These are phyloP conservation scores for Hansenula sp. DNA, from an alignment of 1,139 yeast species.

Conservation along the genomic window DNA sequence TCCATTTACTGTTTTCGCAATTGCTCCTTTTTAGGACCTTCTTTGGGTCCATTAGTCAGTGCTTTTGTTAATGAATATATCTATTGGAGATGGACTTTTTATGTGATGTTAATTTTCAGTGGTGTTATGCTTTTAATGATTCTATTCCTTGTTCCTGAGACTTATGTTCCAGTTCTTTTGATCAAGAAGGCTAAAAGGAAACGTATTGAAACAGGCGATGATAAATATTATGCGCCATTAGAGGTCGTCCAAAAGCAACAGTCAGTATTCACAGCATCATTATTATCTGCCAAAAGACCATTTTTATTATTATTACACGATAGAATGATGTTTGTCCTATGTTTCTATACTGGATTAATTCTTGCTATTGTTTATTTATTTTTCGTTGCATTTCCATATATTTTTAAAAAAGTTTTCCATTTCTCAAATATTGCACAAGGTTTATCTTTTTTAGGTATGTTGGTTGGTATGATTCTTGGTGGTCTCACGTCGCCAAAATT, in stretches of 20 bases:
- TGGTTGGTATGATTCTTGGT: slow-evolving; percentile 43
- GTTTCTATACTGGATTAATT: slow-evolving; percentile 59
- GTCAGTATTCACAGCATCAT: slow-evolving; percentile 33
- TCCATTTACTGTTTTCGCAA: slow-evolving; percentile 68
- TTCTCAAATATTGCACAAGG: slow-evolving; percentile 51
- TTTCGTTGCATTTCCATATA: slow-evolving; percentile 61
- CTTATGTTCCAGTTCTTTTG: slow-evolving; percentile 63
- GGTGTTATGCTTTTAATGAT: slow-evolving; percentile 49
- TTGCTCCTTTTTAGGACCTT: slow-evolving; percentile 78
- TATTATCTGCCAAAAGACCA: slow-evolving; percentile 47
- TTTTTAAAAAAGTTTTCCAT: slow-evolving; percentile 42
- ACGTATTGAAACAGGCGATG: slow-evolving; percentile 59
- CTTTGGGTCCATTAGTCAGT: slow-evolving; percentile 65
- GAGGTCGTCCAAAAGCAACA: slow-evolving; percentile 43
- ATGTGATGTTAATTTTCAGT: slow-evolving; percentile 65
- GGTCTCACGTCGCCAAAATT: slow-evolving; percentile 29
- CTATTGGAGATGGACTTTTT: slow-evolving; percentile 54
- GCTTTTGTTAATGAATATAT: slow-evolving; percentile 56
- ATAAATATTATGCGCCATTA: slow-evolving; percentile 44
- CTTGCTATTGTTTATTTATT: slow-evolving; percentile 59
- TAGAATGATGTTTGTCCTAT: slow-evolving; percentile 58
- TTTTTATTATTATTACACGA: slow-evolving; percentile 48
- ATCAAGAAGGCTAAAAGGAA: slow-evolving; percentile 52
- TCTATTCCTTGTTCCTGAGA: slow-evolving; percentile 59
- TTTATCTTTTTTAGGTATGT: slow-evolving; percentile 48